These are phyloP conservation scores for Gymnopilus dilepis DNA, from an alignment of 768 basidiomycete genomes.

Conservation along the genomic window DNA sequence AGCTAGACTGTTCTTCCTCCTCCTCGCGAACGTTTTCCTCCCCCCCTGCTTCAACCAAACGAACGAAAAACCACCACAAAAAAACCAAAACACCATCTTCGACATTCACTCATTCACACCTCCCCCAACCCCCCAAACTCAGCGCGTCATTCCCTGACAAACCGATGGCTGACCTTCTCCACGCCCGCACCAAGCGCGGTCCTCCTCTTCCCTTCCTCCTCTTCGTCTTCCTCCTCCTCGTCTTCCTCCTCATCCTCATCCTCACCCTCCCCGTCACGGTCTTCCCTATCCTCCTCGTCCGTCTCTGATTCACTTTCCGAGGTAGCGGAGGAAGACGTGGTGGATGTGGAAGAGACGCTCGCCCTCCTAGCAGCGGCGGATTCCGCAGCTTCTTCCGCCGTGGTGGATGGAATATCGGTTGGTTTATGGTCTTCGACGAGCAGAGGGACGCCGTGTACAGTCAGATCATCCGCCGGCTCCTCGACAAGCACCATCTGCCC, in stretches of 20 bases:
- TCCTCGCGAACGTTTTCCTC: too few relatives aligned
- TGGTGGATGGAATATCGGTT: too few relatives aligned
- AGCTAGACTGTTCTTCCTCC: too few relatives aligned
- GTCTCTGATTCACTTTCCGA: slow-evolving; percentile 23
- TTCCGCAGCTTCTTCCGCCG: neutral
- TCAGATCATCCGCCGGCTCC: neutral
- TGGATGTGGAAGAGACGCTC: slow-evolving; percentile 12
- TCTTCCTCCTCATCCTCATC: slow-evolving; percentile 21
- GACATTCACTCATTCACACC: too few relatives aligned
- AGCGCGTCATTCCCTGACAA: neutral
- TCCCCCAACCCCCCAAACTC: neutral
- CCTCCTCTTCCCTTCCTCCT: slow-evolving; percentile 33
- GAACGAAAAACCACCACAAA: neutral
- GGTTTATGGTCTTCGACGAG: neutral
- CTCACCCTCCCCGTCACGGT: slow-evolving; percentile 18
- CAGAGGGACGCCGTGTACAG: neutral
- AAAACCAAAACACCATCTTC: too few relatives aligned
- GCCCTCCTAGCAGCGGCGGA: neutral
- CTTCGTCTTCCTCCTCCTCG: slow-evolving; percentile 26
- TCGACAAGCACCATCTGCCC: neutral
- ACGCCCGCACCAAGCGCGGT: slow-evolving; percentile 50
- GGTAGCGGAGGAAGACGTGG: slow-evolving; percentile 7
- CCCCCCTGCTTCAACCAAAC: too few relatives aligned
- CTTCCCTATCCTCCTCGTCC: slow-evolving; percentile 20
- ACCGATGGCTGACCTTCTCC: slow-evolving; percentile 47